Base-by-base conservation (phyloP, 1,284 basidiomycete species). In the Melanopsichium pennsylvanicum region DNA sequence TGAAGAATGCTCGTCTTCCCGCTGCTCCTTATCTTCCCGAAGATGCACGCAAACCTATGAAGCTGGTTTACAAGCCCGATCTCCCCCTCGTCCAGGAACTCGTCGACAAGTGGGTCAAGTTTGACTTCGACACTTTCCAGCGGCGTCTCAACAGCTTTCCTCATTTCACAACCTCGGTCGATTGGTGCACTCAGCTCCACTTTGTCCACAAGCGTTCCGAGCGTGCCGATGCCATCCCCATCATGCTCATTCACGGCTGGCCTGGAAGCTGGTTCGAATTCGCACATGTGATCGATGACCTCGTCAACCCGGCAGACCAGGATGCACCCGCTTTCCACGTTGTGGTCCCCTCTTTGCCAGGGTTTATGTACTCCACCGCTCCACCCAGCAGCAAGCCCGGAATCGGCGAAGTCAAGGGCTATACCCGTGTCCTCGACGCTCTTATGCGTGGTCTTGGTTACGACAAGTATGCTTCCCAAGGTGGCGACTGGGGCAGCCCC, bases 201-300 rank as follows among this genome's bases (percentile, higher is more conserved):
- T 78, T 72, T 38, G 62, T 72, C 19, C 56, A 70, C 48, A 54
- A 56, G 22, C 52, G 54, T 5, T 75, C 73, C 7, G 12, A 43
- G 2, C 49, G 64, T 6, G 19, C 58, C 6, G 63, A 73, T 50
- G 75, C 75, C 3, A 71, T 78, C 31, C 75, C 75, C 12, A 41
- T 78, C 57, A 72, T 78, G 51, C 72, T 75, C 44, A 62, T 70
- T 36, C 75, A 77, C 19, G 75, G 75, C n/a, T 77, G 73, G 73
- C 75, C 75, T 4, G 68, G 68, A 33, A 66, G 62, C 49, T 51
- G 74, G 74, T 55, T 60, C 44, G 68, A 70, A 36, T 70, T 70
- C 16, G 58, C 57, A 4, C 54, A 70, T 19, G 58, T 70, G 13
- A 70, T 70, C 22, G 50, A 70, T 34, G 43, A 61, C 4, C 55